Conservation (phyloP, 208 protist genomes). For the Naegleria gruberi region DNA sequence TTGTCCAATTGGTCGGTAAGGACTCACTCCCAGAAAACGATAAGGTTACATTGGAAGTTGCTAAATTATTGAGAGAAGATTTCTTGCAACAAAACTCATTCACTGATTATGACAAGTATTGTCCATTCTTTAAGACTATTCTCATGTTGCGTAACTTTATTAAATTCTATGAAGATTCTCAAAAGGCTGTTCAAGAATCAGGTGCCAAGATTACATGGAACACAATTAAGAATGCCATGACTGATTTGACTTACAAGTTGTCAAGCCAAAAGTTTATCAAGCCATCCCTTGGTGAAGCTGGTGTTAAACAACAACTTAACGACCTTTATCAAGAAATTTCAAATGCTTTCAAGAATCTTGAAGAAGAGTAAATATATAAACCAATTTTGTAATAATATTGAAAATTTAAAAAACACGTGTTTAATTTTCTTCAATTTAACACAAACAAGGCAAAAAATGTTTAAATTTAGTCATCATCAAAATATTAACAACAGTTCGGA, state of each 20-base stretch:
- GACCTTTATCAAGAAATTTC: slow-evolving; percentile 51
- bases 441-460: too few relatives aligned
- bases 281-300: slow-evolving; percentile 51
- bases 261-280: slow-evolving; percentile 33
- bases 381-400: not conserved
- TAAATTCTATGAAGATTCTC: slow-evolving; percentile 89
- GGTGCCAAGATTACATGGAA: slow-evolving; percentile 86
- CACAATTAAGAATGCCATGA: slow-evolving; percentile 55
- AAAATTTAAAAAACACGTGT: too few relatives aligned
- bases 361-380: slow-evolving; percentile 31
- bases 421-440: too few relatives aligned
- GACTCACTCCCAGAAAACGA: slow-evolving; percentile 98
- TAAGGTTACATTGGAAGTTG: slow-evolving; percentile 98
- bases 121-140: slow-evolving; percentile 96
- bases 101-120: slow-evolving; percentile 91
- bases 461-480: too few relatives aligned
- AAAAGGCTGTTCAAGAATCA: slow-evolving; percentile 73
- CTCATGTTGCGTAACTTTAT: slow-evolving; percentile 96
- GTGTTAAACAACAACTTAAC: slow-evolving; percentile 33
- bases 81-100: slow-evolving; percentile 99
- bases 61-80: slow-evolving; percentile 98
- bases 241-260: slow-evolving; percentile 15
- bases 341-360: slow-evolving; percentile 50
- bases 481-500: too few relatives aligned
- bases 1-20: slow-evolving; percentile 99